Evolutionary conservation across 495 filamentous ascomycete genomes (phyloP).

Genomic region (Annulohypoxylon nitens): DNA sequence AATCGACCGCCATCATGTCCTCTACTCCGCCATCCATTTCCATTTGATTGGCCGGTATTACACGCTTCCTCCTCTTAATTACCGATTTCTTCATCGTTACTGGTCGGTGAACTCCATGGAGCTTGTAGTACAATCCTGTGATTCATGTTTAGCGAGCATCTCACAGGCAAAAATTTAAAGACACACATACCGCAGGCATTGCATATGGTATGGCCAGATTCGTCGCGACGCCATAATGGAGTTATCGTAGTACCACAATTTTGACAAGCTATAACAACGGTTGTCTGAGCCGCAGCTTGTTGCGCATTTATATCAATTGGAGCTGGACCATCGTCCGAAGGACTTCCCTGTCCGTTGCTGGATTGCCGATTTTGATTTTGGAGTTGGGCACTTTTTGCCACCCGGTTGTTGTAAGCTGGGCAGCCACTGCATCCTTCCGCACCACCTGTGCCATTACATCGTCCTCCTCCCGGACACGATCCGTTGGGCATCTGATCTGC

Average conservation of each 20-base stretch:
- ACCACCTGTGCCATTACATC: slow-evolving; percentile 96
- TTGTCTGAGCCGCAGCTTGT: slow-evolving; percentile 65
- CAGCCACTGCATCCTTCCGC: slow-evolving; percentile 97
- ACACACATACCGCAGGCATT: slow-evolving; percentile 91
- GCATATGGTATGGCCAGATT: slow-evolving; percentile 95
- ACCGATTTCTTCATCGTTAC: slow-evolving; percentile 97
- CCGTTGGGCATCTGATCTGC: slow-evolving; percentile 79
- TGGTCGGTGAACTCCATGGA: slow-evolving; percentile 92
- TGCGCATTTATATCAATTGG: slow-evolving; percentile 63
- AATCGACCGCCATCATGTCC: slow-evolving; percentile 58
- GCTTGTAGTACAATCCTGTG: slow-evolving; percentile 93
- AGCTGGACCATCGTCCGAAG: slow-evolving; percentile 53
- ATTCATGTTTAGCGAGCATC: slow-evolving; percentile 34
- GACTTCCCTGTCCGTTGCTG: slow-evolving; percentile 46
- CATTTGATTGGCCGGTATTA: slow-evolving; percentile 83
- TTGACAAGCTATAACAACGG: slow-evolving; percentile 91
- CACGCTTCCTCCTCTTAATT: slow-evolving; percentile 95
- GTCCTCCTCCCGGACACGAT: slow-evolving; percentile 95
- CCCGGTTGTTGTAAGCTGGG: slow-evolving; percentile 95
- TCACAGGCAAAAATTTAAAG: neutral
- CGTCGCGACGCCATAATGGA: slow-evolving; percentile 94
- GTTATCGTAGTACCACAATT: slow-evolving; percentile 98
- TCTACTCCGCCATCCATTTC: slow-evolving; percentile 59
- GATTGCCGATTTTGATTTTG: slow-evolving; percentile 57
- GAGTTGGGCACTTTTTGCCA: slow-evolving; percentile 85